Evolutionary conservation across 2,329 filamentous ascomycete genomes (phyloP).

Genomic region (Eutypa lata): DNA sequence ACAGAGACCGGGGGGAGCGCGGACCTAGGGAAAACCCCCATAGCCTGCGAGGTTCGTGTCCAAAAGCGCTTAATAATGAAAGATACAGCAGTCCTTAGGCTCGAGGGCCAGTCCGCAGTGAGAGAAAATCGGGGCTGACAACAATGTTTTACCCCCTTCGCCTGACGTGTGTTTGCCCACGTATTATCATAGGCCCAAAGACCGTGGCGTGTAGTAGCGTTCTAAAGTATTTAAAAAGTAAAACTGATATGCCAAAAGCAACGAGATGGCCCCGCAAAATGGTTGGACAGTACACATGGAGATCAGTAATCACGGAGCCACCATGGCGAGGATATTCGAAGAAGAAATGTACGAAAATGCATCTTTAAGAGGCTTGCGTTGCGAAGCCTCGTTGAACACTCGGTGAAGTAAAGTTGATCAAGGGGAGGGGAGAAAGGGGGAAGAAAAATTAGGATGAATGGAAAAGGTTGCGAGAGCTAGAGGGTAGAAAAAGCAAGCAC

Average conservation of each 20-base stretch:
- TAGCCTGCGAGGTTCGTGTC: not conserved
- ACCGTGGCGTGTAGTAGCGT: not conserved
- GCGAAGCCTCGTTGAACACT: too few relatives aligned
- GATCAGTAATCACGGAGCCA: not conserved
- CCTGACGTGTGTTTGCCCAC: not conserved
- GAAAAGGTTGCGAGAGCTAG: conserved; percentile 5
- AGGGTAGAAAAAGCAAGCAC: conserved; percentile 10
- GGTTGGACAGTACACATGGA: not conserved
- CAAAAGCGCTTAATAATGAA: not conserved
- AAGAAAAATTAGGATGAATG: not conserved
- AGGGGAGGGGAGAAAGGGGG: not conserved
- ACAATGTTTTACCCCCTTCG: not conserved
- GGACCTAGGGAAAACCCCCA: not conserved
- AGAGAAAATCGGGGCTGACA: not conserved
- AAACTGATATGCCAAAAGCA: too few relatives aligned
- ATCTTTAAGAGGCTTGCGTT: not conserved
- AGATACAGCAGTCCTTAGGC: not conserved
- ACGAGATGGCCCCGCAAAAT: not conserved
- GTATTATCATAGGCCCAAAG: not conserved
- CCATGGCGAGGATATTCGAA: too few relatives aligned
- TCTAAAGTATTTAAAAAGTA: too few relatives aligned
- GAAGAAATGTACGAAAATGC: not conserved
- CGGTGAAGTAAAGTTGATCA: not conserved
- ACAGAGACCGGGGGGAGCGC: not conserved
- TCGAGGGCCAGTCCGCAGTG: not conserved